Base-by-base conservation (phyloP, 2,329 filamentous ascomycete genomes). In the Bipolaris oryzae region DNA sequence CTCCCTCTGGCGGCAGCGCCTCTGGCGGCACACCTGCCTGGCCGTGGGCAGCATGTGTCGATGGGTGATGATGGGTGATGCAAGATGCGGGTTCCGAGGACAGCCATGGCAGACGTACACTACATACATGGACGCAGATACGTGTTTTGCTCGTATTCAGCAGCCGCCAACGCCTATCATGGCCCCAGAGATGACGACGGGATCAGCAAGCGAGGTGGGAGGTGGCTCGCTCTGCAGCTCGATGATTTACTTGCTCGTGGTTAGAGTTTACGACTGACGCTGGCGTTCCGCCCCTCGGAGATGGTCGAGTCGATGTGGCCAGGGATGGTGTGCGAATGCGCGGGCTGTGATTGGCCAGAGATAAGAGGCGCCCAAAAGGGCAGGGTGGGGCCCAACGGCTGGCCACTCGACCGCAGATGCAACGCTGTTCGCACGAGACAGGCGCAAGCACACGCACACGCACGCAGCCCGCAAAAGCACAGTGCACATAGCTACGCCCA, bases 331-430 rank as follows among this genome's bases (percentile, higher is more conserved):
- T 45, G 31, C 21, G 33, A 37, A 35, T 39, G 20, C 11, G 4
- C n/a, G 37, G 25, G 23, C 3, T 25, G 50, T 54, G 50, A 71
- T 70, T 72, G 70, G 70, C 44, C 54, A 64, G 60, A 66, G 70
- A 72, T 71, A 73, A 70, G 56, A 53, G 28, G 11, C 33, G 45
- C 58, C 51, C 44, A 61, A 52, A 58, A 25, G 41, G 50, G 54
- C 31, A 46, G 31, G 28, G 60, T 60, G 60, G 57, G 49, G 35
- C 54, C 33, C 57, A 62, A 51, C 56, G 55, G 47, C 42, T 50
- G 46, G 55, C 53, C 51, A 57, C 45, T 43, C 33, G 34, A 38
- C 33, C 43, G 46, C 54, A 41, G 23, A 37, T 20, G 35, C 21
- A 45, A 35, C 33, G 33, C 34, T 37, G 45, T 25, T 37, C 45